A percentile compares a stretch with the other conserved stretches of the same genome.
These are phyloP conservation scores for Beauveria bassiana DNA, from an alignment of 2,329 filamentous ascomycete species.

Conservation along the genomic window DNA sequence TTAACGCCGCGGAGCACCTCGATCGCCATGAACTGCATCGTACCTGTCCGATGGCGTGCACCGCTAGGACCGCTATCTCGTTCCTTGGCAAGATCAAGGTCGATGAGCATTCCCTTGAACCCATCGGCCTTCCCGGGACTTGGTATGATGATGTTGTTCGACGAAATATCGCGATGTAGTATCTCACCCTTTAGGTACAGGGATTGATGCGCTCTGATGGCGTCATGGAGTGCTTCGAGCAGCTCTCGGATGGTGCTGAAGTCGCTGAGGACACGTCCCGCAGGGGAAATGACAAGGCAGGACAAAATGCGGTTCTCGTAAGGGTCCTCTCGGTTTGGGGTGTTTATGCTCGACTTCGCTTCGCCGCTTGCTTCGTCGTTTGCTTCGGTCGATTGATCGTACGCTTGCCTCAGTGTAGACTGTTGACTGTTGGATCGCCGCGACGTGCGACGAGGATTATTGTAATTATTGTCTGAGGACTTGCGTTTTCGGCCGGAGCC, in stretches of 20 bases:
- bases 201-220: conserved; percentile 28
- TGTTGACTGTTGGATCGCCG: conserved; percentile 10
- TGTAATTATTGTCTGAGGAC: conserved; percentile 6
- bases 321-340: conserved; percentile 5
- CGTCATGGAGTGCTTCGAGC: conserved; percentile 25
- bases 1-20: no score
- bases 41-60: conserved; percentile 2
- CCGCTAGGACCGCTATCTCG: conserved; percentile 2
- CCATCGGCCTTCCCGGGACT: conserved; percentile 12
- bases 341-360: conserved; percentile 12
- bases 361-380: neutral
- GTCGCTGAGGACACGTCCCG: conserved; percentile 14
- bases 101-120: conserved; percentile 13
- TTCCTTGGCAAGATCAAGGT: conserved; percentile 14
- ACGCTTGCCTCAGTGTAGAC: conserved; percentile 6
- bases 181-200: conserved; percentile 25
- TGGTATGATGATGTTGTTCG: conserved; percentile 32
- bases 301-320: conserved; percentile 13
- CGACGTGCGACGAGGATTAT: no score
- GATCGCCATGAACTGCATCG: neutral
- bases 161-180: conserved; percentile 29
- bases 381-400: conserved; percentile 1
- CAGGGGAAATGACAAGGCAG: conserved; percentile 12
- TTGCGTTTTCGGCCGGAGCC: conserved; percentile 9
- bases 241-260: conserved; percentile 25